Base-by-base conservation (phyloP, 1,284 basidiomycete genomes). In the Irpex sp. region DNA sequence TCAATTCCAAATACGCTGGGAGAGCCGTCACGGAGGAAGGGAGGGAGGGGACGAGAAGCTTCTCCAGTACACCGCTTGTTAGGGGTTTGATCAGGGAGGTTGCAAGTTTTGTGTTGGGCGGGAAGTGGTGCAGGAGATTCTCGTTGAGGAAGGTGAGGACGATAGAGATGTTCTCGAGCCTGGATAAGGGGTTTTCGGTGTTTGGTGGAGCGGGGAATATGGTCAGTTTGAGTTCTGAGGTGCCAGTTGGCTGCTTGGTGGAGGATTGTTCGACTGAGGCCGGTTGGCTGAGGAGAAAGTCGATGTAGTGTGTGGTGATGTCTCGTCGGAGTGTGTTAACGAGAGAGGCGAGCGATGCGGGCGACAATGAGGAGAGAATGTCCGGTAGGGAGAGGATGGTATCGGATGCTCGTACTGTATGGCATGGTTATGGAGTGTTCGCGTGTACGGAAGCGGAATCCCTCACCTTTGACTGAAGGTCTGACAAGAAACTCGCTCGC, bases 251-350 rank as follows among this genome's bases (percentile, higher is more conserved):
- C 60, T 74, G 74, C 26, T 72, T 68, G 13, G 75, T 63, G 35
- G 72, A 75, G 8, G 75, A 76, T 21, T 78, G 66, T 5, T 75
- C 71, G 31, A 87, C 68, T 21, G 76, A 78, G 53, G 75, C 74
- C 1, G 85, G 81, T 69, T 87, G 83, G 50, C 77, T 79, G 55
- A 89, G 77, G 43, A 86, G 70, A 63, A 78, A 74, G 37, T 89
- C 85, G 61, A 93, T 78, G 69, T 85, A 88, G 67, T 86, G 77
- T 1, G 79, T 67, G 9, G 79, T 77, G 26, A 93, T 70, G 68
- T 92, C 87, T 60, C 91, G 84, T 39, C 88, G 84, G 19, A 93
- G 76, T 31, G 81, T 83, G 4, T 80, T 70, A 35, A 92, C 77
- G 64, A 85, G 83, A 33, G 78, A 76, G 19, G 83, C 76, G 47